Conservation (phyloP, 495 filamentous ascomycete genomes). For the Cetradonia linearis region DNA sequence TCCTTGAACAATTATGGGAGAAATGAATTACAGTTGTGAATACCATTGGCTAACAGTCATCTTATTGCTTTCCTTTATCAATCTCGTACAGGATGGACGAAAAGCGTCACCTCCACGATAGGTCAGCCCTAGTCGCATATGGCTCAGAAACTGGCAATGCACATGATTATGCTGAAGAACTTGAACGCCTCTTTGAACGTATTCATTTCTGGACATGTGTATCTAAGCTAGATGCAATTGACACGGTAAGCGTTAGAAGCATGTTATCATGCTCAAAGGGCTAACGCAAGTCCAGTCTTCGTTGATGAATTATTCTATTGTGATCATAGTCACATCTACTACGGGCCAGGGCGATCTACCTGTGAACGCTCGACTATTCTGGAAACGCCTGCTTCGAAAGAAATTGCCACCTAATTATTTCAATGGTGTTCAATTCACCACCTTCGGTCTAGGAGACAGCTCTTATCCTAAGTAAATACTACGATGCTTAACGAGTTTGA, state of each 20-base stretch:
- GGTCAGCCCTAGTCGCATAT: conserved; percentile 67
- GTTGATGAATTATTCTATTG: conserved; percentile 46
- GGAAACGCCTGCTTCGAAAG: conserved; percentile 72
- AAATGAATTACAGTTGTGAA: not conserved
- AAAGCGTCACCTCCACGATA: conserved; percentile 5
- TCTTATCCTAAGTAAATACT: conserved; percentile 70
- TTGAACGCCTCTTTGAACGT: conserved; percentile 60
- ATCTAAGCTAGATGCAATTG: conserved; percentile 62
- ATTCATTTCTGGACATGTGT: conserved; percentile 67
- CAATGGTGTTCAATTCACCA: conserved; percentile 55
- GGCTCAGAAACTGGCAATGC: conserved; percentile 92
- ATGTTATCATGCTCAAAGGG: conserved; percentile 3
- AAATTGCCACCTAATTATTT: conserved; percentile 65
- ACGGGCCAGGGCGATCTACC: conserved; percentile 94
- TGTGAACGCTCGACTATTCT: conserved; percentile 66
- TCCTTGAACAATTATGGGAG: not conserved
- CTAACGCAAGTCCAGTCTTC: conserved; percentile 30
- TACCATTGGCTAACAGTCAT: not conserved
- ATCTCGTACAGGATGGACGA: not conserved
- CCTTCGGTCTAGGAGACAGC: conserved; percentile 88
- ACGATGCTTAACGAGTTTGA: not conserved
- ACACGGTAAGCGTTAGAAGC: conserved; percentile 48
- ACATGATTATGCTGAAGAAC: conserved; percentile 76
- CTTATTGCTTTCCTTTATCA: not conserved
- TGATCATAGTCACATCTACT: conserved; percentile 76